Conservation (phyloP, 768 basidiomycete genomes). For the Lentinula raphanica region DNA sequence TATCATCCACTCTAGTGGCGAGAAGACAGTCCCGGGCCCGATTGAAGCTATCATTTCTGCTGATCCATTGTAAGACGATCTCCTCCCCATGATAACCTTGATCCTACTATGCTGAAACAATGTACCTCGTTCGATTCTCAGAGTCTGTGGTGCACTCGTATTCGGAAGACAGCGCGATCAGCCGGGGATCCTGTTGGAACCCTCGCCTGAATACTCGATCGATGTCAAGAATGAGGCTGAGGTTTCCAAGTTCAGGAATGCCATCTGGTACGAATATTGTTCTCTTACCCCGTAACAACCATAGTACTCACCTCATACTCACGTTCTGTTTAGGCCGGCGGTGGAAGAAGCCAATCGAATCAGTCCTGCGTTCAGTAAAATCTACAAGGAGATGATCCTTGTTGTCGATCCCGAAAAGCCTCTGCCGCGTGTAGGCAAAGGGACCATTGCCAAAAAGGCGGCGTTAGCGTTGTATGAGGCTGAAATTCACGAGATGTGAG, state of each 20-base stretch:
- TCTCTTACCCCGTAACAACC: conserved; percentile 15
- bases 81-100: too few species aligned
- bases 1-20: conserved; percentile 22
- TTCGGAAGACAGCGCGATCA: conserved; percentile 34
- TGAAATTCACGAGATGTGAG: conserved; percentile 37
- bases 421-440: conserved; percentile 39
- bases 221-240: conserved; percentile 15
- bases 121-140: conserved; percentile 6
- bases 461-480: conserved; percentile 31
- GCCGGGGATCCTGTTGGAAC: conserved; percentile 27
- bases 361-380: conserved; percentile 35
- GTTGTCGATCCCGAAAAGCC: conserved; percentile 34
- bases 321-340: conserved; percentile 21
- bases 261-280: conserved; percentile 26
- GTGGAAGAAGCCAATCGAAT: conserved; percentile 38
- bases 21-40: conserved; percentile 28
- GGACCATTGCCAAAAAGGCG: conserved; percentile 37
- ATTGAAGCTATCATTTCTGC: conserved; percentile 20
- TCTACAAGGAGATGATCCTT: conserved; percentile 51
- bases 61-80: conserved; percentile 22
- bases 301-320: not conserved
- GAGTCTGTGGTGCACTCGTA: conserved; percentile 30
- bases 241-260: conserved; percentile 20
- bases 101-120: too few species aligned
- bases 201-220: conserved; percentile 21